A percentile compares a stretch with the other conserved stretches of the same genome.
Evolutionary conservation across 352 stramenopile genomes (phyloP).

Genomic region (Pythium phragmiticola): DNA sequence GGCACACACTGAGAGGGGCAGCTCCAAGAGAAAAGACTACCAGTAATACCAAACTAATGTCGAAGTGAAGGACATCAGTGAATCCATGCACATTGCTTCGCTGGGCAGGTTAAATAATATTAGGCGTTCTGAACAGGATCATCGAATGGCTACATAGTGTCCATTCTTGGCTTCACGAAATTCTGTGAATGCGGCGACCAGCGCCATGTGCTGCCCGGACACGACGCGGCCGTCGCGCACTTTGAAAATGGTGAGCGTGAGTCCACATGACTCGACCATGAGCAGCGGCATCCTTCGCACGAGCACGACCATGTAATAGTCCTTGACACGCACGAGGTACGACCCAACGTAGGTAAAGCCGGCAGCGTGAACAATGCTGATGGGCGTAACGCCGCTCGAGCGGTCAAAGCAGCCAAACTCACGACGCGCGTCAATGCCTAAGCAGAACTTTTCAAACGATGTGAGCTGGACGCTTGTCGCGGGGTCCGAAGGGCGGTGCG

Average conservation of each 20-base stretch:
- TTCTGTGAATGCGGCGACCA: constrained; percentile 10
- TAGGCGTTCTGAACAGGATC: no score
- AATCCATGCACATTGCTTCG: no score
- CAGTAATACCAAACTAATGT: no score
- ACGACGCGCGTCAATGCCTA: constrained; percentile 10
- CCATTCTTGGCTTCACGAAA: constrained; percentile 20
- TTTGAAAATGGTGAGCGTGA: constrained; percentile 26
- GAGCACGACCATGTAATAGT: constrained; percentile 25
- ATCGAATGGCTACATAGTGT: constrained; percentile 11
- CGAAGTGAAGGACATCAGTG: no score
- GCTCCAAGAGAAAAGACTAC: no score
- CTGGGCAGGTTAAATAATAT: no score
- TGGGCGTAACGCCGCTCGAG: constrained; percentile 10
- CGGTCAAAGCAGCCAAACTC: constrained; percentile 22
- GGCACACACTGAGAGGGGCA: no score
- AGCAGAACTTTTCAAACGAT: constrained; percentile 15
- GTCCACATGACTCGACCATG: constrained; percentile 19
- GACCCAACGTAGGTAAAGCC: constrained; percentile 20
- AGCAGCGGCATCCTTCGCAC: constrained; percentile 1
- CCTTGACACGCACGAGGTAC: constrained; percentile 27
- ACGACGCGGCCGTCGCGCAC: constrained; percentile 19
- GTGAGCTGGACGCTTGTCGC: constrained; percentile 12
- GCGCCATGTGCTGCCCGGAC: constrained; percentile 20
- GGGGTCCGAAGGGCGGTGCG: background rate
- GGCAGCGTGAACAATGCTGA: constrained; percentile 17